Evolutionary conservation across 176 grass and related monocot species (phyloP).

Genomic region (Dendrocalamus sinicus): DNA sequence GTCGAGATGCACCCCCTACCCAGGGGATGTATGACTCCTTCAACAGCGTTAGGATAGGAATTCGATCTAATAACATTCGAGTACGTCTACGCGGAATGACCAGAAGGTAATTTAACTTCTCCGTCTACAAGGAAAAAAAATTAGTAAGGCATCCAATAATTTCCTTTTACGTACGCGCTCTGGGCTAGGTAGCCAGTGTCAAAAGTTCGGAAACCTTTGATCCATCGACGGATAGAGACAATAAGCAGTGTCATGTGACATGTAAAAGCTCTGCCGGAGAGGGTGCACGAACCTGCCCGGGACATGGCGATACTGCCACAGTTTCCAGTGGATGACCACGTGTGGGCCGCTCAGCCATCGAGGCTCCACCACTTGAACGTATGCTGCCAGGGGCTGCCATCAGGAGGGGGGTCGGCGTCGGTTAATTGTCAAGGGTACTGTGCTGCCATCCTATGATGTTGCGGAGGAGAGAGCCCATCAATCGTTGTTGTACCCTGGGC

Average conservation of each 20-base stretch:
- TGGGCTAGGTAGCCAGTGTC: too few relatives aligned
- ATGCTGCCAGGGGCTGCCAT: not conserved
- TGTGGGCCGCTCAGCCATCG: not conserved
- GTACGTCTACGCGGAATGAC: too few relatives aligned
- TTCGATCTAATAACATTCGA: too few relatives aligned
- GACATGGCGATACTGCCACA: slow-evolving; percentile 24
- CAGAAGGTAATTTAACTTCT: too few relatives aligned
- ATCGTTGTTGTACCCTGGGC: not conserved
- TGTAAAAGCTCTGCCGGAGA: not conserved
- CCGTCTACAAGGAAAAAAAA: too few relatives aligned
- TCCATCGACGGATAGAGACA: too few relatives aligned
- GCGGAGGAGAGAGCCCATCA: not conserved
- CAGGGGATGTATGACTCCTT: too few relatives aligned
- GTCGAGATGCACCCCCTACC: too few relatives aligned
- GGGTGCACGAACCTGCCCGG: slow-evolving; percentile 27
- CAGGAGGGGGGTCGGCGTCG: not conserved
- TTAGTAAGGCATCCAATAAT: too few relatives aligned
- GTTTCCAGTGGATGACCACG: not conserved
- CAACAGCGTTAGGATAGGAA: too few relatives aligned
- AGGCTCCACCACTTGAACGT: not conserved
- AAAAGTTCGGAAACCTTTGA: not conserved
- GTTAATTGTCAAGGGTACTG: not conserved
- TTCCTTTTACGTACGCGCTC: too few relatives aligned
- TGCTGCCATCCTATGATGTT: slow-evolving; percentile 13
- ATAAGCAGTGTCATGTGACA: not conserved